A percentile compares a stretch with the other conserved stretches of the same genome.
These are phyloP conservation scores for Aureobasidium zeae DNA, from an alignment of 2,329 filamentous ascomycete species.

Conservation along the genomic window DNA sequence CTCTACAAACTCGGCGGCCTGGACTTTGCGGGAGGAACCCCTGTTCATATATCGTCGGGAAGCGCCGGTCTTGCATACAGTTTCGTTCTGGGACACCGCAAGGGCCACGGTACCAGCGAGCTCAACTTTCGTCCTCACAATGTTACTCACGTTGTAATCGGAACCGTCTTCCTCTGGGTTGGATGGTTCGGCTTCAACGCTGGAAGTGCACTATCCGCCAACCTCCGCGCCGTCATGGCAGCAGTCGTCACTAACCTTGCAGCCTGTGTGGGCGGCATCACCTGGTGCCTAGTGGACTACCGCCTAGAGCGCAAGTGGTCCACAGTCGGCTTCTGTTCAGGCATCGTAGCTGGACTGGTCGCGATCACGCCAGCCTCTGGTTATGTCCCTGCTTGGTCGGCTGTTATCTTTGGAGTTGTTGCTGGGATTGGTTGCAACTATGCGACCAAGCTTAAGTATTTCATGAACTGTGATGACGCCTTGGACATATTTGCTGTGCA, in stretches of 20 bases:
- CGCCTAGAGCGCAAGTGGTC: constrained; percentile 86
- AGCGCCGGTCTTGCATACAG: constrained; percentile 79
- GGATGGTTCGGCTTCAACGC: constrained; percentile 96
- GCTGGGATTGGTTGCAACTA: constrained; percentile 78
- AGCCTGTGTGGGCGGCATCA: constrained; percentile 74
- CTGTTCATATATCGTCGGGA: constrained; percentile 80
- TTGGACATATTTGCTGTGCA: constrained; percentile 85
- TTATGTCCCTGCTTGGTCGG: constrained; percentile 76
- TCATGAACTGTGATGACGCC: constrained; percentile 71
- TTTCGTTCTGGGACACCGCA: constrained; percentile 79
- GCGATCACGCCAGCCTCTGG: constrained; percentile 83
- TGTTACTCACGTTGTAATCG: constrained; percentile 83
- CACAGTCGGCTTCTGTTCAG: constrained; percentile 86
- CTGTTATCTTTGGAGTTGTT: constrained; percentile 67
- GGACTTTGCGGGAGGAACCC: constrained; percentile 84
- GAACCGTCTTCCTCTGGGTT: constrained; percentile 89
- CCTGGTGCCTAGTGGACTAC: constrained; percentile 85
- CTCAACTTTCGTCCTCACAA: constrained; percentile 90
- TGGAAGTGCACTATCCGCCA: constrained; percentile 70
- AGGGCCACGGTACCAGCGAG: constrained; percentile 76
- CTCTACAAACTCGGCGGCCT: constrained; percentile 68
- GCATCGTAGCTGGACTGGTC: constrained; percentile 77
- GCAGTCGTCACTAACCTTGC: constrained; percentile 78
- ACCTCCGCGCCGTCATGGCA: constrained; percentile 78
- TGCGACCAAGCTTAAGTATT: constrained; percentile 82